Percentiles rank a stretch among this genome's conserved stretches.
Evolutionary conservation across 805 yeast species (phyloP).

Genomic region (Candida nanaspora): DNA sequence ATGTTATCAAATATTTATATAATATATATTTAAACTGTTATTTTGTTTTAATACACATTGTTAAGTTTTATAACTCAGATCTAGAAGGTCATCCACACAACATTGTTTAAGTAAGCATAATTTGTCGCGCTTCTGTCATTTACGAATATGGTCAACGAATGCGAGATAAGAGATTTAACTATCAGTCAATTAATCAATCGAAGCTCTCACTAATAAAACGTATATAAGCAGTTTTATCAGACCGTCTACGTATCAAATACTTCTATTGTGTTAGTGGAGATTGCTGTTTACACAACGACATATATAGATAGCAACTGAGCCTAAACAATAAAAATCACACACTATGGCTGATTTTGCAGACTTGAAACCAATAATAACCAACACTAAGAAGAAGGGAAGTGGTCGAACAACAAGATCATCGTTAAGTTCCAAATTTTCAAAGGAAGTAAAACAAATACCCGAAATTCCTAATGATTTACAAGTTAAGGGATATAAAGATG

Average conservation of each 20-base stretch:
- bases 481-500: not conserved
- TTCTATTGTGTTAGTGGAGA: too few relatives aligned
- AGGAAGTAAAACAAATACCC: not conserved
- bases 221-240: too few relatives aligned
- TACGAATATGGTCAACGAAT: not conserved
- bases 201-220: too few relatives aligned
- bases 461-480: not conserved
- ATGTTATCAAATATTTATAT: too few relatives aligned
- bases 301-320: too few relatives aligned
- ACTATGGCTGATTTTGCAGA: conserved; percentile 14
- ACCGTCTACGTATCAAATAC: too few relatives aligned
- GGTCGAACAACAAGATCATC: conserved; percentile 5
- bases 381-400: conserved; percentile 11
- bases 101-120: too few relatives aligned
- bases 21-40: too few relatives aligned
- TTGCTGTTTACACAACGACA: too few relatives aligned
- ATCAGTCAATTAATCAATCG: not conserved
- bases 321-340: not conserved
- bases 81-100: too few relatives aligned
- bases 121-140: not conserved
- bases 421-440: not conserved
- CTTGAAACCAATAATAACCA: conserved; percentile 11
- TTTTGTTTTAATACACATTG: too few relatives aligned
- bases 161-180: not conserved
- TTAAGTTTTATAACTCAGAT: too few relatives aligned